These are phyloP conservation scores for Candida tammaniensis DNA, from an alignment of 805 yeast species.

Conservation along the genomic window DNA sequence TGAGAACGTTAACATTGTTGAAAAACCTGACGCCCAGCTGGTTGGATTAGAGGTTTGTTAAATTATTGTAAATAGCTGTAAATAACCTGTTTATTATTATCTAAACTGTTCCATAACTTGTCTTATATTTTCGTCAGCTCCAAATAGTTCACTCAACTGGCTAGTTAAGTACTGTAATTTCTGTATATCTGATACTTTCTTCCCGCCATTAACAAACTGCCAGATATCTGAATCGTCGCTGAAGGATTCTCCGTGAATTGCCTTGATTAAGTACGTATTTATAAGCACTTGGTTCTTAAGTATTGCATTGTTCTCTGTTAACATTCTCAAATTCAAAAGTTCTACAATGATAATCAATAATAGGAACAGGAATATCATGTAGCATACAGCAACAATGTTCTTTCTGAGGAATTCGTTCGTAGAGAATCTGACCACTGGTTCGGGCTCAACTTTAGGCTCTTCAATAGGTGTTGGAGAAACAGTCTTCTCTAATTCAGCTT, in stretches of 20 bases:
- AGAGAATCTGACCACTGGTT: slow-evolving; percentile 1
- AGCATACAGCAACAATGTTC: slow-evolving; percentile 16
- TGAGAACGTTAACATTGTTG: slow-evolving; percentile 62
- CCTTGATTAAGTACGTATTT: slow-evolving; percentile 15
- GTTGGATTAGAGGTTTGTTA: slow-evolving; percentile 28
- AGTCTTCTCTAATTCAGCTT: slow-evolving; percentile 1
- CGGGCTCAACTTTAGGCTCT: background rate
- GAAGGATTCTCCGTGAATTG: too few relatives aligned
- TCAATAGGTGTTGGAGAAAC: slow-evolving; percentile 1
- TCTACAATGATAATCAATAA: slow-evolving; percentile 19
- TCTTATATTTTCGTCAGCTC: background rate
- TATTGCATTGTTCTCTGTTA: slow-evolving; percentile 23
- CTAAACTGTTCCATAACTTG: background rate
- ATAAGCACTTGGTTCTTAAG: slow-evolving; percentile 19
- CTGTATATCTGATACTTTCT: slow-evolving; percentile 5
- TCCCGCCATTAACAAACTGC: too few relatives aligned
- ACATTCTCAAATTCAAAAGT: slow-evolving; percentile 15
- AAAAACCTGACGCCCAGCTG: slow-evolving; percentile 31
- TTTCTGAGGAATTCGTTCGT: slow-evolving; percentile 10
- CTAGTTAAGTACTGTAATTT: background rate
- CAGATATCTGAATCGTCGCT: too few relatives aligned
- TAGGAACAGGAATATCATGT: slow-evolving; percentile 19
- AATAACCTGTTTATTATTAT: slow-evolving; percentile 3
- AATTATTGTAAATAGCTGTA: too few relatives aligned
- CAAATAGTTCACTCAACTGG: background rate